Base-by-base conservation (phyloP, 2,329 filamentous ascomycete genomes). In the Dichotomopilus funicola region DNA sequence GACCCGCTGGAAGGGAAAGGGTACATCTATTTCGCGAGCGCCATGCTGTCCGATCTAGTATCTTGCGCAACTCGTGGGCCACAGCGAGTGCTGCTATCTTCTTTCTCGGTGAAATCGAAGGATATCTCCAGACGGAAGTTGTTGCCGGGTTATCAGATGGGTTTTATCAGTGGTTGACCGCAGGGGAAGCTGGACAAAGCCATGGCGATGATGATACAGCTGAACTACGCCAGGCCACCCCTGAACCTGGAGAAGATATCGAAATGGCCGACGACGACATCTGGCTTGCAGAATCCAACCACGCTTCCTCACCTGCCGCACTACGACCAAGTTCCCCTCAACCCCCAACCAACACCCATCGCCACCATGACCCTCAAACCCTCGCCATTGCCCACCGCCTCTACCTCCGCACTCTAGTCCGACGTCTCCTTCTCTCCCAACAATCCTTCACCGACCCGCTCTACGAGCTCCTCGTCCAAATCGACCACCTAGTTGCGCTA, bases 81-180 rank as follows among this genome's bases (percentile, higher is more conserved):
- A 95, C 89, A 0, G 87, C 88, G 63, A 91, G 88, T 65, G 88
- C 91, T 2, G 87, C 89, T 1, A 82, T 95, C 4, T 96, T 96
- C 72, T 88, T 97, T 63, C 77, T 97, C 3, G 89, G 88, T 0
- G 91, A 96, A 68, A 86, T 89, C 11, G 88, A 92, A 62, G 84
- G 84, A 3, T 97, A 95, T 65, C 83, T 97, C 45, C 92, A 96
- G 69, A 89, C 88, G 1, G 91, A 96, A 66, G 86, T 97, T 6
- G 86, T 96, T 11, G 82, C 85, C 57, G 85, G 85, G 36, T 85
- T 89, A 1, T 96, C 91, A 83, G 80, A 86, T 12, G 84, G 88
- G 51, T 91, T 97, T 63, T 81, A 87, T 52, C 69, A 71, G 11
- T 96, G 91, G 90, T 75, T 95, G 13, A 76, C 77, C 34, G 75